phyloP scores from a whole-genome alignment of 257 asterid genomes.

The Penstemon newberryi region DNA sequence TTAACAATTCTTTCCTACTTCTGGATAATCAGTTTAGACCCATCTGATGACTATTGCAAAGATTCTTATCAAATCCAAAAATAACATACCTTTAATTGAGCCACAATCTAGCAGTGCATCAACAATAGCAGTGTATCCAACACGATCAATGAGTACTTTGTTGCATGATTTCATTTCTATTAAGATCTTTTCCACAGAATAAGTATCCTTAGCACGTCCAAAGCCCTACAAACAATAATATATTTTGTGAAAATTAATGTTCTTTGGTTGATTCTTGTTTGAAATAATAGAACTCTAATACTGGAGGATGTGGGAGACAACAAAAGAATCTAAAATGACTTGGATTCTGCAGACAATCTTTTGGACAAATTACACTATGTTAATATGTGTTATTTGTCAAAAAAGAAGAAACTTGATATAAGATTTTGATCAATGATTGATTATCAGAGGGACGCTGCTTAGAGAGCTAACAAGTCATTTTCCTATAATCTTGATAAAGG shows the following conservation, averaged over 20 bases:
- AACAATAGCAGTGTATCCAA: conserved; percentile 58
- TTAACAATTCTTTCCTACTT: conserved; percentile 6
- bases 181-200: conserved; percentile 43
- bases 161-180: conserved; percentile 55
- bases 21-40: conserved; percentile 1
- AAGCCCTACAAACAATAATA: conserved; percentile 51
- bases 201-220: conserved; percentile 53
- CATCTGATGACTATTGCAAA: conserved; percentile 16
- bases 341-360: background rate
- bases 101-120: conserved; percentile 66
- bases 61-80: conserved; percentile 19
- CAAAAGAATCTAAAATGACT: background rate
- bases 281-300: background rate
- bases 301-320: background rate
- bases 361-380: conserved; percentile 3
- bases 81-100: conserved; percentile 50
- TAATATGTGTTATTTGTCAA: conserved; percentile 1
- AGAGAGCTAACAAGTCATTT: conserved; percentile 20
- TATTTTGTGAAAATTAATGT: background rate
- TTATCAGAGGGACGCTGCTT: conserved; percentile 5
- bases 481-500: conserved; percentile 1
- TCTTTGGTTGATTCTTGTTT: background rate
- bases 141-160: conserved; percentile 55
- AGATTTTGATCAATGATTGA: background rate
- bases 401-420: conserved; percentile 15